A percentile compares a stretch with the other conserved stretches of the same genome.
These are phyloP conservation scores for Xerocomus amazonicus DNA, from an alignment of 1,284 basidiomycete species.

Conservation along the genomic window DNA sequence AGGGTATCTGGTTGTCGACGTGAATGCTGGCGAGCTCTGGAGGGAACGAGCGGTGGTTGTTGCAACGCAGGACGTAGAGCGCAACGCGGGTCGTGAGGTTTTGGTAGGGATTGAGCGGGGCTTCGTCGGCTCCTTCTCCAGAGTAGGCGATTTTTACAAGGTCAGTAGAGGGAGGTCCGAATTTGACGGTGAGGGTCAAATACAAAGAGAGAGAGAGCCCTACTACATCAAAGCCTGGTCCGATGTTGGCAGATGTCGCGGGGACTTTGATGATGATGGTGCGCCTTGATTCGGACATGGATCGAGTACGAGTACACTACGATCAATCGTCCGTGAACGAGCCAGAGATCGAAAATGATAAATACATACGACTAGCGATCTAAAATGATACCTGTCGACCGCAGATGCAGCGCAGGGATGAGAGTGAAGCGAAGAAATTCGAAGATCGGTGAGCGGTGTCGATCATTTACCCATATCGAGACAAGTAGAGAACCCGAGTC, in stretches of 20 bases:
- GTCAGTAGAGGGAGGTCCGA: slow-evolving; percentile 34
- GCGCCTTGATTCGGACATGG: slow-evolving; percentile 20
- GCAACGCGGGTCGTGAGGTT: slow-evolving; percentile 98
- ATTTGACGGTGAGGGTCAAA: slow-evolving; percentile 73
- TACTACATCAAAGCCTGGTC: slow-evolving; percentile 98
- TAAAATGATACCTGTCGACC: neutral
- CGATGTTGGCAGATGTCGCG: slow-evolving; percentile 97
- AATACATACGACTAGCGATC: slow-evolving; percentile 5
- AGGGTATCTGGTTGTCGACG: slow-evolving; percentile 92
- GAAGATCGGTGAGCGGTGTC: too few species aligned
- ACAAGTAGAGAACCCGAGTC: neutral
- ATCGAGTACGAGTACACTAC: slow-evolving; percentile 3
- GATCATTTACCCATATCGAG: slow-evolving; percentile 8
- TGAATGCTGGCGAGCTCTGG: slow-evolving; percentile 64
- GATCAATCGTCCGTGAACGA: neutral
- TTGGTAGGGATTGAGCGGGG: slow-evolving; percentile 93
- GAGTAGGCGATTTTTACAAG: slow-evolving; percentile 75
- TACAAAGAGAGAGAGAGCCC: slow-evolving; percentile 92
- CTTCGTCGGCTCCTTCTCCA: slow-evolving; percentile 87
- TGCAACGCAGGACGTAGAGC: slow-evolving; percentile 92
- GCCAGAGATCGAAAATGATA: neutral
- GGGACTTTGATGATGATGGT: slow-evolving; percentile 80
- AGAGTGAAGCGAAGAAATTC: neutral
- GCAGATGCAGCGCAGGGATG: neutral
- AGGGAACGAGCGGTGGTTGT: slow-evolving; percentile 75